phyloP scores from a whole-genome alignment of 2,329 filamentous ascomycete genomes.

The Sporothrix variecibatus region DNA sequence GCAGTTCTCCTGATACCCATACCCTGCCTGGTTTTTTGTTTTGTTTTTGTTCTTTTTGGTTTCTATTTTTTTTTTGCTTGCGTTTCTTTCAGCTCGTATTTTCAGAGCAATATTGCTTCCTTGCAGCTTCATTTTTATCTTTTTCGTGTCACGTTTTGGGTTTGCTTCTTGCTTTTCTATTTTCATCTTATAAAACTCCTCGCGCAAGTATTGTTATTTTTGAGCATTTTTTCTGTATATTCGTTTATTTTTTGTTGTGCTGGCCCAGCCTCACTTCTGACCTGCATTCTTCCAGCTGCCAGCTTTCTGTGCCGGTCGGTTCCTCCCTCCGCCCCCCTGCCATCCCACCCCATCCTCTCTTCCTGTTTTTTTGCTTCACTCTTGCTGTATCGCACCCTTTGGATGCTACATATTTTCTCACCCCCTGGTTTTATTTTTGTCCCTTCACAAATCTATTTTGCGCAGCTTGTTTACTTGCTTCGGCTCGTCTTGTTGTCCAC shows the following conservation, averaged over 20 bases:
- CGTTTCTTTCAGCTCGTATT: background rate
- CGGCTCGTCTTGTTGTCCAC: background rate
- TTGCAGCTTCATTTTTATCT: background rate
- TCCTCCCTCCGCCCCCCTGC: slow-evolving; percentile 7
- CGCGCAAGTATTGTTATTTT: background rate
- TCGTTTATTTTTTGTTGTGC: background rate
- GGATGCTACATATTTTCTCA: slow-evolving; percentile 8
- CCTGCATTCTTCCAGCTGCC: slow-evolving; percentile 20
- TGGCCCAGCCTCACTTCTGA: slow-evolving; percentile 15
- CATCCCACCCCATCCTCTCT: slow-evolving; percentile 2
- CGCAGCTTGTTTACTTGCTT: slow-evolving; percentile 1
- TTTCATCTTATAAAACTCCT: background rate
- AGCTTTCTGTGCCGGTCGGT: background rate
- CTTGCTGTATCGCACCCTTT: background rate
- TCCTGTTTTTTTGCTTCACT: background rate
- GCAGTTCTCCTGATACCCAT: background rate
- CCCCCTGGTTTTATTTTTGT: slow-evolving; percentile 21
- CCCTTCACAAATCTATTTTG: background rate
- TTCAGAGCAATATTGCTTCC: background rate
- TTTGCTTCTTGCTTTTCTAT: background rate
- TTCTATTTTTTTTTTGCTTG: background rate
- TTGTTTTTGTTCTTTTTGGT: background rate
- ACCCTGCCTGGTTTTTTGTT: background rate
- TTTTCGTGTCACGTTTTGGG: background rate
- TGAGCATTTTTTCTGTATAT: background rate